Percentiles rank a stretch among this genome's conserved stretches.
phyloP scores from a whole-genome alignment of 352 stramenopile species.

The Peronospora destructor region DNA sequence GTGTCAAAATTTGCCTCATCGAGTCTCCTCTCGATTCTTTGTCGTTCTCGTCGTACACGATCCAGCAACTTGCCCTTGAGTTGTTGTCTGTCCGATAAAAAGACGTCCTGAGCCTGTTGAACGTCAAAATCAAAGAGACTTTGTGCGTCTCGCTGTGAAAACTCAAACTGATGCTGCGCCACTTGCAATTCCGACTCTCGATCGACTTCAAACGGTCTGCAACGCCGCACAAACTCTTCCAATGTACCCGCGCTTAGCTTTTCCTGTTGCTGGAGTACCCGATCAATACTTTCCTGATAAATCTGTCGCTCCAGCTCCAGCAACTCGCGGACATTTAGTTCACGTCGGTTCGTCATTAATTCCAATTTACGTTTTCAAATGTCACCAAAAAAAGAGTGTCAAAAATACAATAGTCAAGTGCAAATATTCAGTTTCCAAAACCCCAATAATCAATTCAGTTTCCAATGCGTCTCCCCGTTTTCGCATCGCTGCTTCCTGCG shows the following conservation, averaged over 20 bases:
- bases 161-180: constrained; percentile 42
- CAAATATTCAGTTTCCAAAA: neutral
- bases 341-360: constrained; percentile 3
- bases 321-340: constrained; percentile 60
- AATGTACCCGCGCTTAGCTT: constrained; percentile 40
- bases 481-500: constrained; percentile 13
- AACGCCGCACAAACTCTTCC: constrained; percentile 57
- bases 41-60: constrained; percentile 37
- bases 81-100: constrained; percentile 33
- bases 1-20: constrained; percentile 32
- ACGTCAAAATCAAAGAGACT: constrained; percentile 73
- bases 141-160: constrained; percentile 46
- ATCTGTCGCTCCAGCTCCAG: constrained; percentile 75
- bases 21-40: constrained; percentile 66
- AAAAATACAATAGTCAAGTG: neutral
- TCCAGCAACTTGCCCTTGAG: constrained; percentile 33
- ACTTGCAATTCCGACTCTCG: constrained; percentile 40
- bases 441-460: neutral
- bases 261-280: constrained; percentile 40
- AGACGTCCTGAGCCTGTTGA: constrained; percentile 62
- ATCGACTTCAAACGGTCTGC: constrained; percentile 49
- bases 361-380: constrained; percentile 1
- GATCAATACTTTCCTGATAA: constrained; percentile 80
- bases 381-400: neutral
- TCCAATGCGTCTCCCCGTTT: constrained; percentile 17